phyloP scores from a whole-genome alignment of 768 basidiomycete species.

The Lactarius sanguifluus region DNA sequence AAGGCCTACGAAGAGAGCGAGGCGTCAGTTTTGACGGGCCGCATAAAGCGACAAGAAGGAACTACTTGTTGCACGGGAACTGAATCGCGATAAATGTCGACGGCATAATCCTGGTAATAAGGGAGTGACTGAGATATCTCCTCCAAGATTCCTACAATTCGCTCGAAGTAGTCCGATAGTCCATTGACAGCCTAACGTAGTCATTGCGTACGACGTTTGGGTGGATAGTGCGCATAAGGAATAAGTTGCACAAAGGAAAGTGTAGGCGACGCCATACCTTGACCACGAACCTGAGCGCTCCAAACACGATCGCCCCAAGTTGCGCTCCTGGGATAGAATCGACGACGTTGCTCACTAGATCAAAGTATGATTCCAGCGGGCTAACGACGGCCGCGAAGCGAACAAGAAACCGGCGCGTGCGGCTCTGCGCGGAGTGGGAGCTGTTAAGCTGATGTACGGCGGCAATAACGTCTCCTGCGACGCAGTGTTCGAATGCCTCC shows the following conservation, averaged over 20 bases:
- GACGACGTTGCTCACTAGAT: slow-evolving; percentile 2
- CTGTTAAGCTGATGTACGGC: neutral
- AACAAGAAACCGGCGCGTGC: neutral
- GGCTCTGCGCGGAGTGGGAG: slow-evolving; percentile 4
- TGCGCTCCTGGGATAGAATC: slow-evolving; percentile 8
- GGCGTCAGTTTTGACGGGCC: neutral
- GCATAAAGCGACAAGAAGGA: neutral
- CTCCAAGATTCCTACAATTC: slow-evolving; percentile 11
- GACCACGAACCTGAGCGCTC: slow-evolving; percentile 16
- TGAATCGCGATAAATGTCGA: slow-evolving; percentile 7
- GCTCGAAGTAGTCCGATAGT: slow-evolving; percentile 12
- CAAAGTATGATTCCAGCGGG: slow-evolving; percentile 12
- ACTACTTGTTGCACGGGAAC: slow-evolving; percentile 7
- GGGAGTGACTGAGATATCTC: slow-evolving; percentile 14
- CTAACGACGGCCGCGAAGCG: slow-evolving; percentile 7
- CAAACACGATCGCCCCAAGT: slow-evolving; percentile 12
- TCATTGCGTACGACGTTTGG: too few relatives aligned
- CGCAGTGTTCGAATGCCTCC: slow-evolving; percentile 1
- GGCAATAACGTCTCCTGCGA: slow-evolving; percentile 7
- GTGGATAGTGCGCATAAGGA: neutral
- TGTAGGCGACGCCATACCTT: neutral
- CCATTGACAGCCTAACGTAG: neutral
- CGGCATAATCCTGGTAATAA: slow-evolving; percentile 16
- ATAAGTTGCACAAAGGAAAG: neutral
- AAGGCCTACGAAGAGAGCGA: neutral